Evolutionary conservation across 2,329 filamentous ascomycete genomes (phyloP).

Genomic region (Xylaria polymorpha): DNA sequence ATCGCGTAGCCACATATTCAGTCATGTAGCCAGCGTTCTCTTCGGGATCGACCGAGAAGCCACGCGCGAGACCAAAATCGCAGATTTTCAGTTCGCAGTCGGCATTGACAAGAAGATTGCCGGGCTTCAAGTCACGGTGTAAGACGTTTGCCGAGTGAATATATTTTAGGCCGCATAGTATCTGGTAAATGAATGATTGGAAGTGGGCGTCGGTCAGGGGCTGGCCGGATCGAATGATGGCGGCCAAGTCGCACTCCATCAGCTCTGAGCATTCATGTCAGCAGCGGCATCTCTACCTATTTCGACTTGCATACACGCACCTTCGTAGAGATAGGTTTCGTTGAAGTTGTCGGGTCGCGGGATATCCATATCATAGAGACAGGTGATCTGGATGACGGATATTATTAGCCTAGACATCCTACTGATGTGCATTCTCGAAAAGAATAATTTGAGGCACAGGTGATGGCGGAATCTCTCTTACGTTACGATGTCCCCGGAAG

Average conservation of each 20-base stretch:
- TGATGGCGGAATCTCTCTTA: slow-evolving; percentile 55
- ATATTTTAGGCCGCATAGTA: slow-evolving; percentile 97
- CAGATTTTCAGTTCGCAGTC: slow-evolving; percentile 99
- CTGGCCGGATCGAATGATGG: slow-evolving; percentile 97
- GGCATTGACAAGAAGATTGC: slow-evolving; percentile 96
- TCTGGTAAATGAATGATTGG: slow-evolving; percentile 99
- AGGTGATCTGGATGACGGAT: slow-evolving; percentile 82
- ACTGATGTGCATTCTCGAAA: slow-evolving; percentile 40
- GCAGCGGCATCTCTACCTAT: slow-evolving; percentile 32
- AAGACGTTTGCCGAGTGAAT: slow-evolving; percentile 99
- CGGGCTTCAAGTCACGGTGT: slow-evolving; percentile 96
- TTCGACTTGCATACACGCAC: slow-evolving; percentile 60
- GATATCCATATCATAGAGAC: slow-evolving; percentile 99
- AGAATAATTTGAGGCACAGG: no score
- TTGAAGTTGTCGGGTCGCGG: slow-evolving; percentile 98
- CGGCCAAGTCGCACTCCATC: slow-evolving; percentile 98
- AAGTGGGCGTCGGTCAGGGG: slow-evolving; percentile 98
- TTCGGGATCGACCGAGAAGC: slow-evolving; percentile 96
- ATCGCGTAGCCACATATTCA: slow-evolving; percentile 97
- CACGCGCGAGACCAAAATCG: slow-evolving; percentile 95
- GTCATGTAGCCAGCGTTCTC: slow-evolving; percentile 99
- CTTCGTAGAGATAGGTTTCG: slow-evolving; percentile 98
- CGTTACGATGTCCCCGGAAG: slow-evolving; percentile 90
- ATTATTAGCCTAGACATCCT: slow-evolving; percentile 33
- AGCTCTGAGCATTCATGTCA: slow-evolving; percentile 72